These are phyloP conservation scores for Colletotrichum sp. DNA, from an alignment of 2,329 filamentous ascomycete genomes.

Conservation along the genomic window DNA sequence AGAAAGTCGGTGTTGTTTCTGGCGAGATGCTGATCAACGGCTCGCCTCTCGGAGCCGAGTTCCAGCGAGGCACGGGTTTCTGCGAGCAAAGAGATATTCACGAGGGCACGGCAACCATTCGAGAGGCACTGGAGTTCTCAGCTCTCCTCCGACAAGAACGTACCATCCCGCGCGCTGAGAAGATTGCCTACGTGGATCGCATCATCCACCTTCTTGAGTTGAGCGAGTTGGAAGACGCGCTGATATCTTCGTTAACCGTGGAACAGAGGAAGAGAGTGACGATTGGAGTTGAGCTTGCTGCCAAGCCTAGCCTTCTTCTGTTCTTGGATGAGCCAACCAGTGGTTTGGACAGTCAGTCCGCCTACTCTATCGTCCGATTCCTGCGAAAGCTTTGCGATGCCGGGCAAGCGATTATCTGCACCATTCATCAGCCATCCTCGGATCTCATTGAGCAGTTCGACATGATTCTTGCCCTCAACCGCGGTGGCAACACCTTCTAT, in stretches of 20 bases:
- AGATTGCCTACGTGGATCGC: constrained; percentile 69
- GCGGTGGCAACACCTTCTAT: constrained; percentile 74
- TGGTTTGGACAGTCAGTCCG: constrained; percentile 41
- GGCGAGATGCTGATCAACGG: constrained; percentile 71
- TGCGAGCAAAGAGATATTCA: constrained; percentile 75
- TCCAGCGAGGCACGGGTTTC: constrained; percentile 72
- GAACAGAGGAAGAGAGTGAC: constrained; percentile 69
- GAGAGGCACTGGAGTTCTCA: constrained; percentile 72
- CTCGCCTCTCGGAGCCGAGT: constrained; percentile 60
- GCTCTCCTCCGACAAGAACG: constrained; percentile 67
- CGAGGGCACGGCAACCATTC: constrained; percentile 68
- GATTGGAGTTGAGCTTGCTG: constrained; percentile 72
- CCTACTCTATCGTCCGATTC: constrained; percentile 46
- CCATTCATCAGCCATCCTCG: constrained; percentile 67
- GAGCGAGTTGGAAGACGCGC: constrained; percentile 66
- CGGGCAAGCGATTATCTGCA: constrained; percentile 69
- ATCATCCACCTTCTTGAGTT: constrained; percentile 72
- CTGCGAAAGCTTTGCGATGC: constrained; percentile 59
- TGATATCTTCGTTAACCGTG: constrained; percentile 57
- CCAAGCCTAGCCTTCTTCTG: constrained; percentile 68
- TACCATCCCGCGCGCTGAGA: constrained; percentile 60
- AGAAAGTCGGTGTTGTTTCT: constrained; percentile 66
- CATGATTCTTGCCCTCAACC: constrained; percentile 73
- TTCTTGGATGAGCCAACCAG: constrained; percentile 73
- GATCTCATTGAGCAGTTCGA: constrained; percentile 73